A percentile compares a stretch with the other conserved stretches of the same genome.
Evolutionary conservation across 306 rosid species (phyloP).

Genomic region (Cicer pinnatifidum): DNA sequence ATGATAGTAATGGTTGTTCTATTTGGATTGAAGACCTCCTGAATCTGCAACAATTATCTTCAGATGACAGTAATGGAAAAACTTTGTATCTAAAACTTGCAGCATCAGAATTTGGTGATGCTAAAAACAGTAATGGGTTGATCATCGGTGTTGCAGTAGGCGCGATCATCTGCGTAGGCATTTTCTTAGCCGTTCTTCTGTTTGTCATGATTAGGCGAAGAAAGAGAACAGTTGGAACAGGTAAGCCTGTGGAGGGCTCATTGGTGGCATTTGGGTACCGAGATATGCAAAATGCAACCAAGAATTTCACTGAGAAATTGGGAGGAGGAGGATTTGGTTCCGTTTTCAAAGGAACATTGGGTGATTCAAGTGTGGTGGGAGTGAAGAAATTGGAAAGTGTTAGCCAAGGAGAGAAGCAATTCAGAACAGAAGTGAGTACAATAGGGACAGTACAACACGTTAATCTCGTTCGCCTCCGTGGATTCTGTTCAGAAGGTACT

Average conservation of each 20-base stretch:
- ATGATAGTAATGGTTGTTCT: conserved; percentile 46
- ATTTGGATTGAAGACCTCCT: conserved; percentile 52
- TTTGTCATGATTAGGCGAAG: conserved; percentile 46
- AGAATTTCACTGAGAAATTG: conserved; percentile 78
- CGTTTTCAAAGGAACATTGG: conserved; percentile 73
- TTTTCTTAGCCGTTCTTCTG: conserved; percentile 44
- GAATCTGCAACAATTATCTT: conserved; percentile 48
- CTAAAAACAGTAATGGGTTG: conserved; percentile 33
- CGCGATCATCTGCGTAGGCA: conserved; percentile 32
- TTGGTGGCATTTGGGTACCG: conserved; percentile 55
- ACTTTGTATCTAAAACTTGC: conserved; percentile 58
- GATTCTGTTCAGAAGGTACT: conserved; percentile 74
- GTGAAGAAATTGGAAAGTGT: conserved; percentile 82
- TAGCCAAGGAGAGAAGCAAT: conserved; percentile 88
- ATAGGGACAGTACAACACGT: conserved; percentile 86
- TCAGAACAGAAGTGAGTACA: conserved; percentile 74
- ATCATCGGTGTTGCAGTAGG: conserved; percentile 51
- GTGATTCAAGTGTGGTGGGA: conserved; percentile 66
- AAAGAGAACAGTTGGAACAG: conserved; percentile 37
- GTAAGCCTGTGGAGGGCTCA: conserved; percentile 51
- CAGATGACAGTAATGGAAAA: conserved; percentile 49
- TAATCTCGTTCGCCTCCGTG: conserved; percentile 77
- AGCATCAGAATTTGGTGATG: conserved; percentile 53
- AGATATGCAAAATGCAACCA: conserved; percentile 58
- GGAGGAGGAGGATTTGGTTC: conserved; percentile 95